Base-by-base conservation (phyloP, 331 rosid species). In the Spiraea crenata region DNA sequence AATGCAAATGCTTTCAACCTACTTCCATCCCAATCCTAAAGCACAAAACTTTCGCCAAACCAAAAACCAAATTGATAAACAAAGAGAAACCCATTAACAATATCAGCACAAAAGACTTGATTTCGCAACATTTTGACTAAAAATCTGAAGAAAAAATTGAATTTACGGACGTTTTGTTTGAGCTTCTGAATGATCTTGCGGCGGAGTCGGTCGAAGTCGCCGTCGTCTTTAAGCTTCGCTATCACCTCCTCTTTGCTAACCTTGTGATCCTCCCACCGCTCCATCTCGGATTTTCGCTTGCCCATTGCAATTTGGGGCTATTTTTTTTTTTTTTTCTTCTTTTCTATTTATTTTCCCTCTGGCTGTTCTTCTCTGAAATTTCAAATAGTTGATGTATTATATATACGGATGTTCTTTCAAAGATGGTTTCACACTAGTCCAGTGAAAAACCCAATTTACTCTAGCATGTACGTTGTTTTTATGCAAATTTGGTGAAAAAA, bases 201-300 rank as follows among this genome's bases (percentile, higher is more conserved):
- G 65, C 99, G 96, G 61, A 93, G 96, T 34, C 70, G 76, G 61
- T 93, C 97, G 50, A 93, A 93, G 81, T 93, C 96, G 11, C 97
- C 97, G 20, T 93, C 99, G 70, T 93, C 97, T 60, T 93, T 93
- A 45, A 91, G 89, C 81, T 87, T 90, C 9, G 82, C 78, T 0
- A 85, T 69, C 16, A 93, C 96, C 19, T 86, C 96, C 65, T 91
- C 95, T 77, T 88, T 86, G 79, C 65, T 79, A 16, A 88, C 71
- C 37, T 59, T 42, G 35, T 12, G 63, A 8, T 41, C 57, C 49
- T 35, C 48, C 0, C 62, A 61, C 51, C 54, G 51, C 35, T 80
- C 81, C 81, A 34, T 55, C 31, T 25, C 10, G 42, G 63, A 55
- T 11, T 61, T 50, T 65, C 63, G 0, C 38, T 40, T 19, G 39